These are phyloP conservation scores for Aspergillus fumigatus DNA, from an alignment of 2,329 filamentous ascomycete species.

Conservation along the genomic window DNA sequence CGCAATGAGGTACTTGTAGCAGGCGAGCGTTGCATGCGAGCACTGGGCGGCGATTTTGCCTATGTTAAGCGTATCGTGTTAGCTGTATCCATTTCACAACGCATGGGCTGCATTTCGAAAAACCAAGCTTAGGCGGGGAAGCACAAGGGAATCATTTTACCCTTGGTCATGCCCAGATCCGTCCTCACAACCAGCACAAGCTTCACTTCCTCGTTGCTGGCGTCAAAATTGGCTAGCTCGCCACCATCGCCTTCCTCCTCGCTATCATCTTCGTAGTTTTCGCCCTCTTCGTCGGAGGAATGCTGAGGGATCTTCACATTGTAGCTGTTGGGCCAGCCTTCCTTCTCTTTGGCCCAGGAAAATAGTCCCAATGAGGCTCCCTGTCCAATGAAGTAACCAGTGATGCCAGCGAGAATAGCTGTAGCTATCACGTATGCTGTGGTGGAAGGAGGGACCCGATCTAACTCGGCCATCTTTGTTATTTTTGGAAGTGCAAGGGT, in stretches of 20 bases:
- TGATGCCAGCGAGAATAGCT: slow-evolving; percentile 66
- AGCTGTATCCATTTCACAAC: neutral
- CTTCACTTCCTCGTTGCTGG: slow-evolving; percentile 79
- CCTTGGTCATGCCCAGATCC: slow-evolving; percentile 96
- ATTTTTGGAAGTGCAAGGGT: slow-evolving; percentile 4
- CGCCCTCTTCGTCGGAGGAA: slow-evolving; percentile 37
- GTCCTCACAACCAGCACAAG: slow-evolving; percentile 87
- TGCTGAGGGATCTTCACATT: slow-evolving; percentile 44
- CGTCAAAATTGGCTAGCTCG: slow-evolving; percentile 46
- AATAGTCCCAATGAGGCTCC: slow-evolving; percentile 69
- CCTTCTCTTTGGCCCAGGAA: slow-evolving; percentile 40
- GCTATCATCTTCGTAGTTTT: slow-evolving; percentile 60
- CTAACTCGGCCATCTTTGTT: slow-evolving; percentile 29
- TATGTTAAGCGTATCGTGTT: slow-evolving; percentile 33
- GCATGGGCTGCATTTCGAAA: neutral
- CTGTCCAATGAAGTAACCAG: slow-evolving; percentile 69
- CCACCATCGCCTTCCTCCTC: slow-evolving; percentile 59
- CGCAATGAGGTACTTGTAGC: slow-evolving; percentile 77
- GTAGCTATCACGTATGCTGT: slow-evolving; percentile 65
- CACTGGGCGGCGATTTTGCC: slow-evolving; percentile 97
- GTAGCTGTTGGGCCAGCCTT: slow-evolving; percentile 53
- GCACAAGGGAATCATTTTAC: slow-evolving; percentile 47
- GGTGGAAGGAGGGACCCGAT: slow-evolving; percentile 48
- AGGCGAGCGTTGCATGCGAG: slow-evolving; percentile 92
- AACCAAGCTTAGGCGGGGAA: neutral